These are phyloP conservation scores for Fusarium subglutinans DNA, from an alignment of 2,329 filamentous ascomycete genomes.

Conservation along the genomic window DNA sequence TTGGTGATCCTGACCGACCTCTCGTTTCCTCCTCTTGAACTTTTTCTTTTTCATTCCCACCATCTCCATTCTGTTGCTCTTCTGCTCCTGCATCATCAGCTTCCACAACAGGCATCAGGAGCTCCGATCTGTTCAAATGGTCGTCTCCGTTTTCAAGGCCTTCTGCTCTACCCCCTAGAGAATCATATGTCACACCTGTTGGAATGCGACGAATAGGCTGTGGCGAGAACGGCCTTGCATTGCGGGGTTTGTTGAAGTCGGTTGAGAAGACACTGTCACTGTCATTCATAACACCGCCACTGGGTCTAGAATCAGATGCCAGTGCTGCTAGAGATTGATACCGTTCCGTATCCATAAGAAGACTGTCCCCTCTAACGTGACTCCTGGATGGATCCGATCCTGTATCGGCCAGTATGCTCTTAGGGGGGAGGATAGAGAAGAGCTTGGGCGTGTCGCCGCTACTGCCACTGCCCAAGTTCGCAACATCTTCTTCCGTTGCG, in stretches of 20 bases:
- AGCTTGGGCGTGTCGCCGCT: conserved; percentile 58
- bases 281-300: conserved; percentile 53
- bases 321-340: conserved; percentile 69
- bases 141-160: conserved; percentile 29
- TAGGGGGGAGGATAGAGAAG: conserved; percentile 71
- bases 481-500: conserved; percentile 53
- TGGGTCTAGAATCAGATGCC: conserved; percentile 42
- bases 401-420: conserved; percentile 68
- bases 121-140: conserved; percentile 28
- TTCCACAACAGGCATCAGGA: conserved; percentile 38
- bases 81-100: conserved; percentile 22
- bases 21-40: conserved; percentile 27
- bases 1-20: conserved; percentile 27
- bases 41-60: background rate
- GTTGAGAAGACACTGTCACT: conserved; percentile 62
- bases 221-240: conserved; percentile 68
- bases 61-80: conserved; percentile 11
- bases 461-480: conserved; percentile 45
- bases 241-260: conserved; percentile 63
- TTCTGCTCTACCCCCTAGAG: conserved; percentile 44
- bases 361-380: conserved; percentile 63
- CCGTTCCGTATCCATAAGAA: conserved; percentile 60
- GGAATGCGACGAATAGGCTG: conserved; percentile 57
- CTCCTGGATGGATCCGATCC: conserved; percentile 51
- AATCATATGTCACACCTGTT: conserved; percentile 54